phyloP scores from a whole-genome alignment of 2,329 filamentous ascomycete genomes.

The Stachybotrys elegans region DNA sequence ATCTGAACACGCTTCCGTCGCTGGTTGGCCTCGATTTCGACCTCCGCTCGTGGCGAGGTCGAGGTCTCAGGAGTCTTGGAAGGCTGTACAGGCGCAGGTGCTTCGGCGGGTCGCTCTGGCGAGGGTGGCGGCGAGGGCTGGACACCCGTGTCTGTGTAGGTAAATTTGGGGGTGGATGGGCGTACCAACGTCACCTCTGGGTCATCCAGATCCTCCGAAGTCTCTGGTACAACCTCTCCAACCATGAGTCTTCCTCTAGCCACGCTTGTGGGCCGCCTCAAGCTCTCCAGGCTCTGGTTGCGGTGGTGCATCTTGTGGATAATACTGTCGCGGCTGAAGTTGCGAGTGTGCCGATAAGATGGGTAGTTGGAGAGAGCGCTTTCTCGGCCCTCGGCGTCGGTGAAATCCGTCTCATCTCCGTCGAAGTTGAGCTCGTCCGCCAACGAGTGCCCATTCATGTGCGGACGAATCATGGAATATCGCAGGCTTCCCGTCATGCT shows the following conservation, averaged over 20 bases:
- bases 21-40: slow-evolving; percentile 68
- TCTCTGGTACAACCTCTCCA: slow-evolving; percentile 51
- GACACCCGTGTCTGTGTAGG: slow-evolving; percentile 70
- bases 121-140: slow-evolving; percentile 71
- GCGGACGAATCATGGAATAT: slow-evolving; percentile 63
- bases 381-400: slow-evolving; percentile 66
- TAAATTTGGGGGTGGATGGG: slow-evolving; percentile 30
- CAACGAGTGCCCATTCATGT: slow-evolving; percentile 71
- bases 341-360: slow-evolving; percentile 43
- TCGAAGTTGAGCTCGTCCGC: slow-evolving; percentile 90
- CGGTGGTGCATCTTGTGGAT: slow-evolving; percentile 44
- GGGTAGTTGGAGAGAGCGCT: slow-evolving; percentile 49
- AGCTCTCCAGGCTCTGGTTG: slow-evolving; percentile 55
- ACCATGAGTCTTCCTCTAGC: slow-evolving; percentile 47
- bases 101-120: neutral
- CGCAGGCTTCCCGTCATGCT: slow-evolving; percentile 69
- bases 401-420: slow-evolving; percentile 67
- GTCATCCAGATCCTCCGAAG: slow-evolving; percentile 50
- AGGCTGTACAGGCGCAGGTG: slow-evolving; percentile 20
- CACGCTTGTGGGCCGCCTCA: slow-evolving; percentile 50
- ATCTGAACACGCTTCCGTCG: slow-evolving; percentile 63
- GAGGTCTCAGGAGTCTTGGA: slow-evolving; percentile 38
- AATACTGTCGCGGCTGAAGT: slow-evolving; percentile 53
- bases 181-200: slow-evolving; percentile 27
- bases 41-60: slow-evolving; percentile 37